A percentile compares a stretch with the other conserved stretches of the same genome.
phyloP scores from a whole-genome alignment of 2,329 filamentous ascomycete genomes.

The Clarireedia paspali region DNA sequence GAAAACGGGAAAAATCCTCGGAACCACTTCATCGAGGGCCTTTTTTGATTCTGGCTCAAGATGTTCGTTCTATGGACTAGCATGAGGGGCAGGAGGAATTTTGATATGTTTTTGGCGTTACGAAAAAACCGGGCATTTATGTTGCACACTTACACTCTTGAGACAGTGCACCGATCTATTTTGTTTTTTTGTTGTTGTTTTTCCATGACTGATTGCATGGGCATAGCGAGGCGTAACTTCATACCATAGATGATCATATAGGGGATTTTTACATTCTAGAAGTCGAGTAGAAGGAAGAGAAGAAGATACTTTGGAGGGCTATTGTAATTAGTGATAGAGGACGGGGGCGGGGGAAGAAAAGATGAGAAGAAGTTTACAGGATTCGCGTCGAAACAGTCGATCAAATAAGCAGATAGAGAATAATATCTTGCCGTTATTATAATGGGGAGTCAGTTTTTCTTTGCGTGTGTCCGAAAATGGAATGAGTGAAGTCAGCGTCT shows the following conservation, averaged over 20 bases:
- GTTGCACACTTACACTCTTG: background rate
- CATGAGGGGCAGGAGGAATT: background rate
- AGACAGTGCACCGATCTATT: background rate
- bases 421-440: no score
- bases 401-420: no score
- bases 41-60: background rate
- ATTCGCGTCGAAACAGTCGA: no score
- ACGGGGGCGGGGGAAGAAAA: background rate
- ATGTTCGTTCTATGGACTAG: background rate
- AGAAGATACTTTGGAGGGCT: background rate
- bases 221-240: slow-evolving; percentile 7
- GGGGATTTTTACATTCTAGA: slow-evolving; percentile 2
- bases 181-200: background rate
- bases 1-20: background rate
- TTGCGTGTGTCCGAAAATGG: no score
- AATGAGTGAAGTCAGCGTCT: no score
- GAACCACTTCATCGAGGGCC: no score
- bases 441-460: no score
- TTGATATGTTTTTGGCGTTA: background rate
- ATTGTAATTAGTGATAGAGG: slow-evolving; percentile 1
- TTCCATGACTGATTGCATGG: background rate
- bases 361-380: background rate
- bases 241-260: slow-evolving; percentile 1
- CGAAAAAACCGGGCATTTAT: background rate
- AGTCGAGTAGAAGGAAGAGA: background rate